Conservation (phyloP, 768 basidiomycete species). For the Pisolithus orientalis region DNA sequence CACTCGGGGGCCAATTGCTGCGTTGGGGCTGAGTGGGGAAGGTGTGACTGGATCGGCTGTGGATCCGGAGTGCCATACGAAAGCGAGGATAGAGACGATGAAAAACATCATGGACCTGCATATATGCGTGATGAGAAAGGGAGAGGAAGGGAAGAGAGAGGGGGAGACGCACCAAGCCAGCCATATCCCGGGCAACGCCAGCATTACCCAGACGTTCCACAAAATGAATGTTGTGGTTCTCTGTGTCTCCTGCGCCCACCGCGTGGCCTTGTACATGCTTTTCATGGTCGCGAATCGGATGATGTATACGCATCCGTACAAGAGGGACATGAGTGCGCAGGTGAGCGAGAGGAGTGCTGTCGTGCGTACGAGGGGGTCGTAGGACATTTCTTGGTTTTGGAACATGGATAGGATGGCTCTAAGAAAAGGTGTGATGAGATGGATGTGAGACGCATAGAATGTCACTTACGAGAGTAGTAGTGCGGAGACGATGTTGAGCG, state of each 20-base stretch:
- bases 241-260: constrained; percentile 72
- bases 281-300: constrained; percentile 68
- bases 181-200: constrained; percentile 65
- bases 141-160: not conserved
- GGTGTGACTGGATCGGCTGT: constrained; percentile 31
- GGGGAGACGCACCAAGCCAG: constrained; percentile 49
- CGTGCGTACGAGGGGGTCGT: constrained; percentile 58
- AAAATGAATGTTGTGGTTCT: constrained; percentile 39
- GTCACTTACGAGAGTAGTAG: constrained; percentile 43
- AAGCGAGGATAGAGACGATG: constrained; percentile 54
- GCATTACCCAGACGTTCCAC: constrained; percentile 68
- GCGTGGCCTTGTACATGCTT: constrained; percentile 62
- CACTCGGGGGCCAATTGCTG: constrained; percentile 49
- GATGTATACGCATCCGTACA: constrained; percentile 70
- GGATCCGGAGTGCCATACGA: constrained; percentile 56
- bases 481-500: constrained; percentile 67
- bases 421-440: not conserved
- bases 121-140: not conserved
- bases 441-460: not conserved
- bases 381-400: constrained; percentile 44
- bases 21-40: constrained; percentile 29
- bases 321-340: constrained; percentile 63
- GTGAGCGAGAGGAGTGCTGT: constrained; percentile 57
- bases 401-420: constrained; percentile 70
- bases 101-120: constrained; percentile 64